Base-by-base conservation (phyloP, 2,329 filamentous ascomycete species). In the Macrophomina pseudophaseolina region DNA sequence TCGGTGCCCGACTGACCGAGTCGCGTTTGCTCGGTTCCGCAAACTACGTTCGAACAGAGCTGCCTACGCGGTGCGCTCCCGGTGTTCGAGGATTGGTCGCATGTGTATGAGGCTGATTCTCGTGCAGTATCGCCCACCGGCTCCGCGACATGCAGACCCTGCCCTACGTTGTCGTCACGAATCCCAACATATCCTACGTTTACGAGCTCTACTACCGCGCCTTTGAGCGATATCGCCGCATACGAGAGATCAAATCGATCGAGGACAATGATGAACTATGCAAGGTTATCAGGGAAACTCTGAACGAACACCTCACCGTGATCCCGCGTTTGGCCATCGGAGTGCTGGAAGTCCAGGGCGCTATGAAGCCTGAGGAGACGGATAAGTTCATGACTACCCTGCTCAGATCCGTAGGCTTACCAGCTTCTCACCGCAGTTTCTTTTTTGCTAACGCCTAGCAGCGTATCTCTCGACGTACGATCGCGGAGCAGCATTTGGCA, bases 191-290 rank as follows among this genome's bases (percentile, higher is more conserved):
- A 69, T 93, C 91, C 75, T 90, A 96, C 71, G 95, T 98, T 40
- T 99, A 99, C 80, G 93, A 98, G 77, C 86, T 97, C 6, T 99
- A 99, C 83, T 97, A 97, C 80, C 89, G 90, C 71, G 94, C 95
- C n/a, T 99, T 99, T 73, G 95, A 99, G 76, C 89, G 85, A 64
- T 91, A 98, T 70, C 91, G 95, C 56, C 90, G 91, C 71, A 84
- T 97, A 48, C 89, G 90, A 60, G 93, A 97, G 75, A 89, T 99
- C 72, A 90, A 90, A 73, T 91, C 88, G 0, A 81, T 97, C 42
- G 91, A 97, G 38, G 94, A 98, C 73, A 99, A 99, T 76, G 93
- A 97, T 71, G 83, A 80, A 51, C 90, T 97, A 72, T 99, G 95
- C 82, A 86, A 91, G 65, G 83, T 93, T 66, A 89, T 99, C 67